A percentile compares a stretch with the other conserved stretches of the same genome.
phyloP scores from a whole-genome alignment of 176 grass and related monocot species.

The Lolium rigidum region DNA sequence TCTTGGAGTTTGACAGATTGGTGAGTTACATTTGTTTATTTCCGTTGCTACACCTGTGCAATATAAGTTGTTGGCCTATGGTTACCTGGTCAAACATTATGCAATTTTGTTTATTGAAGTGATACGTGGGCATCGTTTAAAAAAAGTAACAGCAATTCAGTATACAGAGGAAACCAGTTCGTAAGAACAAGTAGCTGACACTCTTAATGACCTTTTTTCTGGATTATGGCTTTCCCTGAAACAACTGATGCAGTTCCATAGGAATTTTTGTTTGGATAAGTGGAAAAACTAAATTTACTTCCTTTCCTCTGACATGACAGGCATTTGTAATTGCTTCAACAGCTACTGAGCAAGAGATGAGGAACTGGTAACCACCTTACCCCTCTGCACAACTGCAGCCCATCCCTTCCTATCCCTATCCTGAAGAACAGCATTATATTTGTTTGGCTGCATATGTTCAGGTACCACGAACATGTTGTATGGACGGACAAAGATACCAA shows the following conservation, averaged over 20 bases:
- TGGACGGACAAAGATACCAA: slow-evolving; percentile 91
- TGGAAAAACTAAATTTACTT: slow-evolving; percentile 28
- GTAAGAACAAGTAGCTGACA: neutral
- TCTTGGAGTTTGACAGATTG: slow-evolving; percentile 95
- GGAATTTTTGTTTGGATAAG: slow-evolving; percentile 12
- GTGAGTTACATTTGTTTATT: slow-evolving; percentile 54
- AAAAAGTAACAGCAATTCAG: neutral
- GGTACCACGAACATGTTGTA: slow-evolving; percentile 91
- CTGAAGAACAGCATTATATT: slow-evolving; percentile 1
- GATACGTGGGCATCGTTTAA: neutral
- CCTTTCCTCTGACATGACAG: slow-evolving; percentile 44
- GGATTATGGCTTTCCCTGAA: neutral
- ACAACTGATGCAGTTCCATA: neutral
- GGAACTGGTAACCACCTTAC: slow-evolving; percentile 69
- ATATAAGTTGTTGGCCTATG: neutral
- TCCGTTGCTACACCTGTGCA: neutral
- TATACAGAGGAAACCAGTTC: neutral
- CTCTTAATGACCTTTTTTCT: neutral
- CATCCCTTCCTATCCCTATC: neutral
- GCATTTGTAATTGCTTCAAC: slow-evolving; percentile 99
- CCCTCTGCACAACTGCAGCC: neutral
- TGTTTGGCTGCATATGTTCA: slow-evolving; percentile 39
- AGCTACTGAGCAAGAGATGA: slow-evolving; percentile 90
- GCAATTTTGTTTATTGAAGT: slow-evolving; percentile 21
- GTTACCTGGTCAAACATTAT: slow-evolving; percentile 4